Evolutionary conservation across 495 filamentous ascomycete genomes (phyloP), one percentile per base, ranked within the genome.

Genomic region (Penicillium manginii): DNA sequence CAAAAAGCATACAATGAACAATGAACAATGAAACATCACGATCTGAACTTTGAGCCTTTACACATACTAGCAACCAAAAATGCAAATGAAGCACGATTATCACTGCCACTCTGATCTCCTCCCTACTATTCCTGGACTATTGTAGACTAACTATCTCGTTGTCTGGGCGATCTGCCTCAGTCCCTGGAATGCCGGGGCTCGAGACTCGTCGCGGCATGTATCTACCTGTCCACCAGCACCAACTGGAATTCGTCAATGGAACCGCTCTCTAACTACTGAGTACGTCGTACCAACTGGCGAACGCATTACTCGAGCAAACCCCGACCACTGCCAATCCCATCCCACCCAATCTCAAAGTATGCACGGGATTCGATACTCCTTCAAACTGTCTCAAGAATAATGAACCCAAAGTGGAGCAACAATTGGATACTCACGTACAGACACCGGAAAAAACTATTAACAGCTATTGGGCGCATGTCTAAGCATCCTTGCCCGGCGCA

Each of bases 391-490:
- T 47, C 45, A 14, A 29, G 2, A 29, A 29, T 15, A 43, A 43
- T 19, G n/a, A 12, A 8, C 15, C 12, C 40, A 17, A 17, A 10
- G 35, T 39, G 35, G 35, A 39, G 17, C 40, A 43, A 43, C n/a
- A 43, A n/a, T 47, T 8, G 10, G 8, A 14, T 23, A 1, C 9
- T 47, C 4, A 21, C 21, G 14, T 9, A 47, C 17, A 10, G n/a
- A 43, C 2, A 17, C 7, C 10, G n/a, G n/a, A 9, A 0, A n/a
- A 39, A 39, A 43, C 40, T 43, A 48, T 50, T 50, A 9, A 9
- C n/a, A 14, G 31, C 17, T 31, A 43, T 50, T 31, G 5, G 23
- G 17, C 18, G 47, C 18, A 52, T 58, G 55, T 58, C 55, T 58
- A 46, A 52, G 48, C 17, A 26, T 12, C 37, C 19, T 26, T 47